Conservation (phyloP, 2,329 filamentous ascomycete genomes). For the Endoconidiophora laricicola region DNA sequence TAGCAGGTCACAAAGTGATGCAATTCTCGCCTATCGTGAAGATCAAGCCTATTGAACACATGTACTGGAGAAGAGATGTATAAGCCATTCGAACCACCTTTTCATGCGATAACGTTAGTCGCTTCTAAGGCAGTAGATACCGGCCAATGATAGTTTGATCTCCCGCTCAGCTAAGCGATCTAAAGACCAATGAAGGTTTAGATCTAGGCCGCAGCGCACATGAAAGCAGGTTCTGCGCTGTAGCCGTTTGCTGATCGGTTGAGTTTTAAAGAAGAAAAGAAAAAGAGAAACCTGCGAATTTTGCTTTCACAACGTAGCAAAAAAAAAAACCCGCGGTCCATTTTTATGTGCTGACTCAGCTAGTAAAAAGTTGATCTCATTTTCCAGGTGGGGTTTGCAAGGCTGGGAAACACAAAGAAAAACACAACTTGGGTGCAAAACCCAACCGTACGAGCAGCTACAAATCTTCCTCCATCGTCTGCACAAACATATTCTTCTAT, state of each 20-base stretch:
- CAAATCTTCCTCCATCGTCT: neutral
- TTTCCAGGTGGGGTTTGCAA: constrained; percentile 3
- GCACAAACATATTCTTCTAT: neutral
- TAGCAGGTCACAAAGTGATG: too few relatives aligned
- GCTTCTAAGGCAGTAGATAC: constrained; percentile 81
- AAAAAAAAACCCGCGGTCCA: too few relatives aligned
- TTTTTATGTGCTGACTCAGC: constrained; percentile 6
- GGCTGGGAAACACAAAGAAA: constrained; percentile 3
- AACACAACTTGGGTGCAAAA: neutral
- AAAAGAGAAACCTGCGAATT: constrained; percentile 19
- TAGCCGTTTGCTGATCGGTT: constrained; percentile 21
- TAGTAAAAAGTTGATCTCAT: neutral
- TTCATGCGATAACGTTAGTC: constrained; percentile 35
- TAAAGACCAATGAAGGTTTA: constrained; percentile 21
- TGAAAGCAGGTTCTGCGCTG: constrained; percentile 17
- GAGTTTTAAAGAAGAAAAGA: constrained; percentile 20
- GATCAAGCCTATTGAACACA: neutral
- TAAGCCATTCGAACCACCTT: constrained; percentile 73
- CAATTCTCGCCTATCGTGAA: neutral
- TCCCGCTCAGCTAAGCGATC: constrained; percentile 41
- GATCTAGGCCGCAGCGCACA: constrained; percentile 8
- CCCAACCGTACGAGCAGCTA: too few relatives aligned
- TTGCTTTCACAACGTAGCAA: constrained; percentile 9
- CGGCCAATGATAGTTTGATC: constrained; percentile 46
- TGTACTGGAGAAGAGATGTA: constrained; percentile 31